These are phyloP conservation scores for Parathielavia appendiculata DNA, from an alignment of 495 filamentous ascomycete species.

Conservation along the genomic window DNA sequence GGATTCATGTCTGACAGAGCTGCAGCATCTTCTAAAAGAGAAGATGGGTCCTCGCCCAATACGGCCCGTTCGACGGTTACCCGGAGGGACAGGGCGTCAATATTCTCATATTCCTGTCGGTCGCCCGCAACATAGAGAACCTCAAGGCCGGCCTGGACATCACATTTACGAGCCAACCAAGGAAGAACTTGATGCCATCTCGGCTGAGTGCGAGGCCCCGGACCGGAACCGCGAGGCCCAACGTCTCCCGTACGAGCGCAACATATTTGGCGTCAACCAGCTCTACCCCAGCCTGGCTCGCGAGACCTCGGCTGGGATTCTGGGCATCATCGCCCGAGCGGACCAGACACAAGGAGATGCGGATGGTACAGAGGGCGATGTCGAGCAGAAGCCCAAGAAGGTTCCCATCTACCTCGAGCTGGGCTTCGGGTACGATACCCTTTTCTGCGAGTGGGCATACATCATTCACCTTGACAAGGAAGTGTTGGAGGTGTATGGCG, in stretches of 20 bases:
- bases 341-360: not conserved
- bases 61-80: slow-evolving; percentile 19
- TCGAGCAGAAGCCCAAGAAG: slow-evolving; percentile 5
- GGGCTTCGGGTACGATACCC: slow-evolving; percentile 6
- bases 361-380: not conserved
- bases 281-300: slow-evolving; percentile 12
- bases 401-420: slow-evolving; percentile 7
- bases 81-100: slow-evolving; percentile 16
- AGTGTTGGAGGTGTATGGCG: slow-evolving; percentile 16
- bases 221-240: not conserved
- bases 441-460: slow-evolving; percentile 21
- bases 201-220: slow-evolving; percentile 12
- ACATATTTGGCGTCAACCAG: not conserved
- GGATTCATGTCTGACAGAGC: not conserved
- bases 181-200: slow-evolving; percentile 7
- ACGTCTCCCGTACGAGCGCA: not conserved
- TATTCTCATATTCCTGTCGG: slow-evolving; percentile 13
- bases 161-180: slow-evolving; percentile 14
- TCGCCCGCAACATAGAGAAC: slow-evolving; percentile 16
- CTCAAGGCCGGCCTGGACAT: slow-evolving; percentile 18
- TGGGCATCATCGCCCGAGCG: slow-evolving; percentile 12
- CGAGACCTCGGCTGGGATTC: slow-evolving; percentile 9
- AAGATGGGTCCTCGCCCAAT: slow-evolving; percentile 17
- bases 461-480: slow-evolving; percentile 20
- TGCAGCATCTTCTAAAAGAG: slow-evolving; percentile 18